phyloP scores from a whole-genome alignment of 2,329 filamentous ascomycete species.

The Fusarium sp. region DNA sequence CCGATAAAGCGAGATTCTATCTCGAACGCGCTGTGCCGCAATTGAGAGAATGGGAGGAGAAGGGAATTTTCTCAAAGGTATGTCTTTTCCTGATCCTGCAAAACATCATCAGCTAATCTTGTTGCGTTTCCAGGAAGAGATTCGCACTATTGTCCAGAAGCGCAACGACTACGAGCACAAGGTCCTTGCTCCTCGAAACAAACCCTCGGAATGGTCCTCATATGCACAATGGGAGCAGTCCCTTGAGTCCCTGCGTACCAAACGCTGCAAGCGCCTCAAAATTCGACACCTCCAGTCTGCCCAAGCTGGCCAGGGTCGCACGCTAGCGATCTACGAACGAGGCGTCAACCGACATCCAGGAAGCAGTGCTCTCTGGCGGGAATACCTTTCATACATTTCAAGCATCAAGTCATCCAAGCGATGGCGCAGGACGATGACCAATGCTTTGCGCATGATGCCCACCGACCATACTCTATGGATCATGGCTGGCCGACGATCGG shows the following conservation, averaged over 20 bases:
- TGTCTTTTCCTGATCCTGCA: slow-evolving; percentile 21
- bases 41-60: slow-evolving; percentile 90
- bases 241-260: slow-evolving; percentile 80
- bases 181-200: slow-evolving; percentile 82
- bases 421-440: slow-evolving; percentile 71
- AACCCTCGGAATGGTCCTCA: slow-evolving; percentile 80
- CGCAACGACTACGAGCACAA: slow-evolving; percentile 94
- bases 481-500: slow-evolving; percentile 81
- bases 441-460: slow-evolving; percentile 86
- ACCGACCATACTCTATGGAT: slow-evolving; percentile 87
- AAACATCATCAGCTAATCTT: slow-evolving; percentile 16
- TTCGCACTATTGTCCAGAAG: slow-evolving; percentile 87
- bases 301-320: slow-evolving; percentile 80
- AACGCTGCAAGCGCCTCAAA: slow-evolving; percentile 83
- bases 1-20: slow-evolving; percentile 95
- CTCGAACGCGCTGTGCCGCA: slow-evolving; percentile 93
- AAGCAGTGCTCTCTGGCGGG: slow-evolving; percentile 84
- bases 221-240: slow-evolving; percentile 81
- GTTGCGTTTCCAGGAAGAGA: slow-evolving; percentile 76
- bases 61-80: slow-evolving; percentile 88
- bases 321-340: slow-evolving; percentile 90
- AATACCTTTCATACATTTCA: slow-evolving; percentile 85
- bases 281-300: slow-evolving; percentile 74
- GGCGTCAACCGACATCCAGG: slow-evolving; percentile 86
- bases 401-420: slow-evolving; percentile 73